Base-by-base conservation (phyloP, 768 basidiomycete genomes). In the Chalciporus sphaerocephalus region DNA sequence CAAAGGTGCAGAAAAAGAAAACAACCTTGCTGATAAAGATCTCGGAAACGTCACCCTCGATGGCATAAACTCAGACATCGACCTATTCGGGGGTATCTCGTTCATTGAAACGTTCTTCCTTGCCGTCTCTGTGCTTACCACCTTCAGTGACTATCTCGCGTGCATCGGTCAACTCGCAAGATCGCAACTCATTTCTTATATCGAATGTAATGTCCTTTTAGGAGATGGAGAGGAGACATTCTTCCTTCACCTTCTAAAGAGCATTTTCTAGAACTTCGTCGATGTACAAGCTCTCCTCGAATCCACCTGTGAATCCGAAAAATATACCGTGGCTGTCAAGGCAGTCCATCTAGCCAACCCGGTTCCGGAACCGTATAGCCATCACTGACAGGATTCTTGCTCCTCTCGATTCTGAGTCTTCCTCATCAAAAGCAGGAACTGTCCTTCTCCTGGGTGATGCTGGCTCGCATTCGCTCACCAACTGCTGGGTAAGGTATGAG, bases 401-500 rank as follows among this genome's bases (percentile, higher is more conserved):
- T 22, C 67, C 64, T 21, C 56, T 70, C 4, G 57, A 59, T 2
- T 47, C 47, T 1, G 35, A 3, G 8, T 3, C 25, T 1, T 17
- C 17, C 13, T 21, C 39, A 13, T 2, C 25, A 30, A 44, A 45
- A 13, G 60, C 57, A 1, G 55, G 52, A 0, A 53, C 18, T 0
- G 45, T 66, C 28, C 8, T 66, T 24, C 55, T 77, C 38, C 37
- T 73, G 2, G 74, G 74, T 1, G 75, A 76, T 50, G 76, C 78
- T 1, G n/a, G 79, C 78, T 16, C 69, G 75, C 18, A 72, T 78
- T 39, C 79, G 79, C 44, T 75, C 78, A 1, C 78, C 79, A 4
- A 66, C 70, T 1, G 78, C 79, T 2, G 79, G 79, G 0, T 78
- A 80, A 49, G 79, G 79, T 6, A 76, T 81, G 78, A 79, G 79